Percentiles rank a stretch among this genome's conserved stretches.
Conservation (phyloP, 2,329 filamentous ascomycete genomes). For the Aspergillus novofumigatus region DNA sequence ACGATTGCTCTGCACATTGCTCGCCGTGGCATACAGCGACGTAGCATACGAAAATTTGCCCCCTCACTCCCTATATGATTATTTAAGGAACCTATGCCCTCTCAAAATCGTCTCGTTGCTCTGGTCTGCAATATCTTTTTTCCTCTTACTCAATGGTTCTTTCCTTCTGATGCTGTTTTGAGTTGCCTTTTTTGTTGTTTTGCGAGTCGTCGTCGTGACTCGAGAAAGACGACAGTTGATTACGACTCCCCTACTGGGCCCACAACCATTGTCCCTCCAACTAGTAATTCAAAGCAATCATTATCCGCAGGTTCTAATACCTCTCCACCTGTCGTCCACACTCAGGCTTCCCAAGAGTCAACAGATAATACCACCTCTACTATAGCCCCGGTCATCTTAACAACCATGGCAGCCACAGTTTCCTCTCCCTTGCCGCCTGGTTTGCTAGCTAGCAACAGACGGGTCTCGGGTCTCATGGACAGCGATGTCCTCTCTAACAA, state of each 20-base stretch:
- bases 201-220: constrained; percentile 5
- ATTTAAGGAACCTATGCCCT: not conserved
- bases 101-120: not conserved
- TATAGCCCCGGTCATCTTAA: not conserved
- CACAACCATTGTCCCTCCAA: constrained; percentile 1
- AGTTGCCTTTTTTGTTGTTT: constrained; percentile 5
- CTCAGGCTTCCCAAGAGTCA: not conserved
- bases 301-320: not conserved
- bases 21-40: not conserved
- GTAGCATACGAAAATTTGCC: not conserved
- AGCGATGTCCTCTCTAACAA: constrained; percentile 6
- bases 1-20: not conserved
- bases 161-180: constrained; percentile 8
- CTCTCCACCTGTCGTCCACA: not conserved
- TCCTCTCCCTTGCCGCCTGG: constrained; percentile 5
- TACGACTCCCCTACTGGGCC: constrained; percentile 4
- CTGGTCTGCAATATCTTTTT: not conserved
- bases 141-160: not conserved
- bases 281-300: constrained; percentile 5
- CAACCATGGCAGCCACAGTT: not conserved
- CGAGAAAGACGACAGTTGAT: constrained; percentile 4
- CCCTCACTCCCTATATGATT: constrained; percentile 1
- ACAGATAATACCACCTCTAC: not conserved
- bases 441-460: not conserved
- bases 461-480: constrained; percentile 2